A percentile compares a stretch with the other conserved stretches of the same genome.
These are phyloP conservation scores for Apostasia ramifera DNA, from an alignment of 106 monocot genomes.

Conservation along the genomic window DNA sequence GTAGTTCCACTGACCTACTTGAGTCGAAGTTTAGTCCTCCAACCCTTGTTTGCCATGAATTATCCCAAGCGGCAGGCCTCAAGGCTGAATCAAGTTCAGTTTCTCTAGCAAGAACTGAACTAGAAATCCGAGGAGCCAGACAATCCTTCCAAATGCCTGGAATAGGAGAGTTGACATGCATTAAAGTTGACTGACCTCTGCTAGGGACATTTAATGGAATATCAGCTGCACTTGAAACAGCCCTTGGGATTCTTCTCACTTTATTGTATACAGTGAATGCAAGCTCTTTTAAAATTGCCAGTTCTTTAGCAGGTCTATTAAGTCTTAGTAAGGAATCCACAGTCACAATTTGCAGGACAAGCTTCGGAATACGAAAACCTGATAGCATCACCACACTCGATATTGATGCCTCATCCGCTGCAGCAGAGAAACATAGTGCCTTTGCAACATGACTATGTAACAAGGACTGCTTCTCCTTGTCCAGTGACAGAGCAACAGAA, in stretches of 20 bases:
- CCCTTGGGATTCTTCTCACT: conserved; percentile 56
- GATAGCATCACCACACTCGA: conserved; percentile 76
- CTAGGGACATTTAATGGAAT: conserved; percentile 28
- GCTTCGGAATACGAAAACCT: conserved; percentile 76
- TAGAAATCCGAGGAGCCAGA: conserved; percentile 56
- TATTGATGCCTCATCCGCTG: conserved; percentile 58
- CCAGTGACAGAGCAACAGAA: conserved; percentile 45
- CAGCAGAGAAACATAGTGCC: conserved; percentile 44
- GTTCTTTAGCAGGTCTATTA: conserved; percentile 50
- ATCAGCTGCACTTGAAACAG: conserved; percentile 32
- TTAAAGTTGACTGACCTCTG: conserved; percentile 53
- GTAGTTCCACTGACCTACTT: conserved; percentile 31
- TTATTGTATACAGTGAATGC: conserved; percentile 97
- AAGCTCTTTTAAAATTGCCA: conserved; percentile 73
- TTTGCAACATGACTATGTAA: conserved; percentile 67
- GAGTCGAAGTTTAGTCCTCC: conserved; percentile 39
- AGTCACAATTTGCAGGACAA: conserved; percentile 85
- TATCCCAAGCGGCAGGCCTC: conserved; percentile 70
- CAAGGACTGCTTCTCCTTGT: conserved; percentile 53
- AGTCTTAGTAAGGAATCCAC: conserved; percentile 64
- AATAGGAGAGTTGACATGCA: conserved; percentile 61
- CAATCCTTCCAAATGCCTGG: conserved; percentile 87
- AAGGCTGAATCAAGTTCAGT: conserved; percentile 57
- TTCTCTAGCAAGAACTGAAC: conserved; percentile 51
- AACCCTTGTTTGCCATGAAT: conserved; percentile 62